Conservation (phyloP, 2,329 filamentous ascomycete species). For the Aspergillus ochraceoroseus region DNA sequence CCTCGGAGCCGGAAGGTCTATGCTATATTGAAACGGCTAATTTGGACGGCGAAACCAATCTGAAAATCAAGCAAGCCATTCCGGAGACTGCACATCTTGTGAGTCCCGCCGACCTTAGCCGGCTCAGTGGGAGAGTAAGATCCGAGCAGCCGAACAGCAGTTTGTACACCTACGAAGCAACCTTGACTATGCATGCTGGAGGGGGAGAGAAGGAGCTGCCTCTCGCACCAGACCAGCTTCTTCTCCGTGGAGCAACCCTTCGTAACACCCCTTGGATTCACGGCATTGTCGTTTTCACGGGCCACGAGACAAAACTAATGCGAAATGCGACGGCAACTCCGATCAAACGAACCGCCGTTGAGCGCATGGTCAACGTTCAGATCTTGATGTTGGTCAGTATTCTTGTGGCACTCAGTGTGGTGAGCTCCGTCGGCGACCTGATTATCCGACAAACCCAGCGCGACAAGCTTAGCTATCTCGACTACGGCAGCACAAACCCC, state of each 20-base stretch:
- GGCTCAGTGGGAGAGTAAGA: constrained; percentile 77
- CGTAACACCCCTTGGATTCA: constrained; percentile 97
- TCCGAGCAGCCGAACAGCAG: constrained; percentile 98
- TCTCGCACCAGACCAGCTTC: constrained; percentile 83
- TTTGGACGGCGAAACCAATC: constrained; percentile 92
- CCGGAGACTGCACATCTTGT: constrained; percentile 88
- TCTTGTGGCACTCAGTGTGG: constrained; percentile 74
- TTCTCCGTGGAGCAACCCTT: constrained; percentile 86
- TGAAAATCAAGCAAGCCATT: constrained; percentile 97
- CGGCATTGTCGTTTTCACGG: constrained; percentile 92
- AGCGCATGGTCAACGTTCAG: constrained; percentile 86
- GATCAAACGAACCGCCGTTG: constrained; percentile 95
- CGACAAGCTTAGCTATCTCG: constrained; percentile 65
- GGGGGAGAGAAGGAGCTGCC: constrained; percentile 90
- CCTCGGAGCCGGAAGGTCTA: constrained; percentile 92
- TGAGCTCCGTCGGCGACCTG: constrained; percentile 88
- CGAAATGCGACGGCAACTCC: constrained; percentile 94
- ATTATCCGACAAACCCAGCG: constrained; percentile 64
- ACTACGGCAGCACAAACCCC: constrained; percentile 60
- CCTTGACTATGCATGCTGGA: constrained; percentile 81
- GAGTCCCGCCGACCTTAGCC: constrained; percentile 76
- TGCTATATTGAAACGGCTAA: constrained; percentile 99
- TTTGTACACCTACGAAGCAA: constrained; percentile 96
- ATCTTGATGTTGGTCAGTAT: constrained; percentile 86
- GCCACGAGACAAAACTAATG: constrained; percentile 98